Evolutionary conservation across 2,329 filamentous ascomycete species (phyloP).

Genomic region (Trichoderma sp.): DNA sequence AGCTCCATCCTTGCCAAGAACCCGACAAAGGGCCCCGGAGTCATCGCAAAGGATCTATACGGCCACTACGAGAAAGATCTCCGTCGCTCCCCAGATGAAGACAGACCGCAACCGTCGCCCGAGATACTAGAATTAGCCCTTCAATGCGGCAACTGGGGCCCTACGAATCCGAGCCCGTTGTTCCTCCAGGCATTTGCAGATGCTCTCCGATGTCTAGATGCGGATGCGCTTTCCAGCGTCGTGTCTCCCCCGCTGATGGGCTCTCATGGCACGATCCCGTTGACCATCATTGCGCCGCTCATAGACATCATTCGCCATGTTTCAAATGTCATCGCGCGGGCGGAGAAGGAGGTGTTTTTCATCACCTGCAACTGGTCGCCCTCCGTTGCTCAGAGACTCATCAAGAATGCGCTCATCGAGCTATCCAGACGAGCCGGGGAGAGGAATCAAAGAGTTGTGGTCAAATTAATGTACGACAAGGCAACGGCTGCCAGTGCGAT

Average conservation of each 20-base stretch:
- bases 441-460: constrained; percentile 55
- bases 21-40: constrained; percentile 49
- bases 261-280: constrained; percentile 58
- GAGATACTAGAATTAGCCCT: constrained; percentile 51
- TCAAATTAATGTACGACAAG: constrained; percentile 75
- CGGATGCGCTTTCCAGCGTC: constrained; percentile 49
- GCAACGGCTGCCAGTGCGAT: constrained; percentile 62
- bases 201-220: constrained; percentile 54
- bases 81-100: constrained; percentile 14
- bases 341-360: constrained; percentile 69
- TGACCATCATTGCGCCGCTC: constrained; percentile 58
- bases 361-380: constrained; percentile 75
- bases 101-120: constrained; percentile 26
- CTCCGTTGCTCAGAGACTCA: constrained; percentile 63
- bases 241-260: constrained; percentile 53
- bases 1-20: constrained; percentile 55
- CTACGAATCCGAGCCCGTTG: constrained; percentile 59
- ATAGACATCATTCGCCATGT: constrained; percentile 71
- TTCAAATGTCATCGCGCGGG: constrained; percentile 71
- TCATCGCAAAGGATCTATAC: constrained; percentile 57
- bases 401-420: constrained; percentile 67
- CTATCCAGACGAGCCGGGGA: constrained; percentile 62
- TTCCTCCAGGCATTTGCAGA: constrained; percentile 69
- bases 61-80: constrained; percentile 28
- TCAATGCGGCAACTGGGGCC: constrained; percentile 66